Base-by-base conservation (phyloP, 495 filamentous ascomycete genomes). In the Talaromyces thailandensis region DNA sequence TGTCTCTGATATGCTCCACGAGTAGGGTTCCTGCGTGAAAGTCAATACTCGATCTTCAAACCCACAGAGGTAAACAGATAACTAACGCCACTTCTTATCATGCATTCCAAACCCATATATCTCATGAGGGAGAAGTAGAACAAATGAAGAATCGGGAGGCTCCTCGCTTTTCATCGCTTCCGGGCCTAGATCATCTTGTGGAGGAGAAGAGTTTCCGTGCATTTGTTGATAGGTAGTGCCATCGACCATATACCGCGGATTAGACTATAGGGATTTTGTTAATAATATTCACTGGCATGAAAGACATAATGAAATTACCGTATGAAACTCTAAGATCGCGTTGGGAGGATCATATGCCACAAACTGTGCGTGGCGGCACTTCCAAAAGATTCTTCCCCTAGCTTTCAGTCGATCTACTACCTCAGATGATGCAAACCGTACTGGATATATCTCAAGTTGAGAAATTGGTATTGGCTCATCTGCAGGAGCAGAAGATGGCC, bases 31-130 rank as follows among this genome's bases (percentile, higher is more conserved):
- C 52, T 56, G 18, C 1, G 52, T 2, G 2, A 11, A 24, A 23
- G 24, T 23, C 8, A 21, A 52, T 24, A 32, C 6, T 32, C 2
- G 9, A 32, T 32, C 5, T 1, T 45, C 3, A 8, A 12, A 3
- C 18, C 3, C 40, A 6, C 5, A 52, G 3, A 25, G 2, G 23
- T 21, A 52, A 25, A 26, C 14, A 55, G 12, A 56, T 2, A 7
- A 56, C 52, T 26, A 16, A 56, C 78, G 37, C 74, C 80, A 71
- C 68, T 79, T 66, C 67, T 81, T 78, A 29, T 65, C 60, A 28
- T 52, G 60, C 18, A 67, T 32, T 29, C 61, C 60, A 57, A 65
- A 67, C 11, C 65, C 65, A 24, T 58, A 28, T 11, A 65, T 58
- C 6, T 35, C 55, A 58, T 62, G 50, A 40, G 64, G 59, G 2